Evolutionary conservation across 108 stramenopile species (phyloP).

Genomic region (Conticribra weissflogii): DNA sequence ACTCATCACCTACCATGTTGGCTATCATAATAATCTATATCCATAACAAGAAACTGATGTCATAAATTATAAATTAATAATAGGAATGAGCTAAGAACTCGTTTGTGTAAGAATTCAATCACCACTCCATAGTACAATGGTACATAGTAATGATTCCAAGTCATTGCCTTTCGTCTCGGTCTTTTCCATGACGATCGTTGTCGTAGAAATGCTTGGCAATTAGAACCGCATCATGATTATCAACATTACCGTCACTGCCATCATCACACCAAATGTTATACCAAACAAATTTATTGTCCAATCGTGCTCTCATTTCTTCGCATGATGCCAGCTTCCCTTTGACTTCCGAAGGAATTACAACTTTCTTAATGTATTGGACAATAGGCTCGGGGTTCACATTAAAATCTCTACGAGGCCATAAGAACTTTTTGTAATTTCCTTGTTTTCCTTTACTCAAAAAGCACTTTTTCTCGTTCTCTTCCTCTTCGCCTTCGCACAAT

Average conservation of each 20-base stretch:
- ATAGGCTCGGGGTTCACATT: slow-evolving; percentile 24
- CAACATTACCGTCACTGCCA: neutral
- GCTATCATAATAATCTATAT: no score
- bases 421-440: slow-evolving; percentile 23
- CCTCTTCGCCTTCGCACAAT: slow-evolving; percentile 26
- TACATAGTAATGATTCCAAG: no score
- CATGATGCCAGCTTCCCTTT: slow-evolving; percentile 11
- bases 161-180: no score
- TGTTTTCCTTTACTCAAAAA: slow-evolving; percentile 19
- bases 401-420: slow-evolving; percentile 44
- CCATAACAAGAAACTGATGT: no score
- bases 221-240: no score
- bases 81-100: no score
- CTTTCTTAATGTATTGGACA: slow-evolving; percentile 36
- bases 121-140: no score
- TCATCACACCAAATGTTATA: slow-evolving; percentile 40
- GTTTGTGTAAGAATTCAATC: no score
- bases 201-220: no score
- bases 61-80: no score
- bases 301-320: slow-evolving; percentile 9
- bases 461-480: slow-evolving; percentile 30
- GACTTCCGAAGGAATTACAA: slow-evolving; percentile 21
- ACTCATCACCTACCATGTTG: no score
- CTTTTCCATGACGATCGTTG: no score
- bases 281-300: slow-evolving; percentile 37